Base-by-base conservation (phyloP, 257 asterid species). In the Fraxinus anomala region DNA sequence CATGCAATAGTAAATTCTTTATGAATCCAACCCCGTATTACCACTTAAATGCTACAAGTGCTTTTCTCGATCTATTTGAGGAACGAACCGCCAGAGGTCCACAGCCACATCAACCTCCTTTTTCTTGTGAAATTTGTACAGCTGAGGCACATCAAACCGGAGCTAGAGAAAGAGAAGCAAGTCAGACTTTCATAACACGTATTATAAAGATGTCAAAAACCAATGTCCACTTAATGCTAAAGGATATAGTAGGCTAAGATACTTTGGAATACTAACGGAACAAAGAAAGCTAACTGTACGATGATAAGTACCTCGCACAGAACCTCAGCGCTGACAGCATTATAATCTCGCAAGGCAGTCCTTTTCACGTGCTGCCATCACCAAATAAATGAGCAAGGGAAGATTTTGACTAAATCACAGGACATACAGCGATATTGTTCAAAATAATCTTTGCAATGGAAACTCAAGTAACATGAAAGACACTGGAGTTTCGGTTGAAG, bases 1-100 rank as follows among this genome's bases (percentile, higher is more conserved):
- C 26, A 54, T 1, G 26, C 0, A 17, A 19, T 0, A 31, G 26
- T 26, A 28, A 68, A 31, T 21, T 33, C 56, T 34, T 49, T 74
- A 4, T 14, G 33, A 34, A 42, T 11, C 49, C 16, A 39, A 28
- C 66, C 17, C 3, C 31, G 63, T 9, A 13, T 26, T 24, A n/a
- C 26, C 17, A 2, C 49, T 11, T 19, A 40, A 81, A 40, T 75
- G 37, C 69, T 76, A 80, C 63, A 39, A 77, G 61, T 40, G 82
- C 33, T 80, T 74, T 54, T 47, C 73, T 75, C 47, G 76, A 73
- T 65, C 31, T 68, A 72, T 80, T 72, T 74, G 82, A 0, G 99
- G 99, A 77, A 93, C 98, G 82, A 95, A 95, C n/a, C 94, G 93
- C 98, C 98, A 93, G 33, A 95, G 90, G 84, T 95, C 99, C 79